These are phyloP conservation scores for Trichoderma erinaceum DNA, from an alignment of 495 filamentous ascomycete genomes.

Conservation along the genomic window DNA sequence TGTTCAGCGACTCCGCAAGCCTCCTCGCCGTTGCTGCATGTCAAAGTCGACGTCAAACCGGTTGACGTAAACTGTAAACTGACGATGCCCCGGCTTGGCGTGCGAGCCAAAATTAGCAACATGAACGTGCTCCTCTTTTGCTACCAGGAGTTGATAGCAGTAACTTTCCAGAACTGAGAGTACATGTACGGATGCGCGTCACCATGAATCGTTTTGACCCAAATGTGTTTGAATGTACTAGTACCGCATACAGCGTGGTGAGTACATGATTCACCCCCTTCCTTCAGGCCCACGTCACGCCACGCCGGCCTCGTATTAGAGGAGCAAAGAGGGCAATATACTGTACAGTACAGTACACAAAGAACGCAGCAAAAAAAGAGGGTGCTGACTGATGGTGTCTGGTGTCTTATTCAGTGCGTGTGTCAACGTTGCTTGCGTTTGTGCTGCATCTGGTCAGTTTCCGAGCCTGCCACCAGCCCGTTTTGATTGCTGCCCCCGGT, in stretches of 20 bases:
- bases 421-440: constrained; percentile 14
- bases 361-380: neutral
- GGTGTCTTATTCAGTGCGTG: neutral
- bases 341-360: too few relatives aligned
- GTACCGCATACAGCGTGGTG: too few relatives aligned
- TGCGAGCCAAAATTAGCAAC: too few relatives aligned
- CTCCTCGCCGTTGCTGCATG: neutral
- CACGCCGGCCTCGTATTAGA: constrained; percentile 10
- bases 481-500: neutral
- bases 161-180: too few relatives aligned
- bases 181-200: neutral
- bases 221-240: neutral
- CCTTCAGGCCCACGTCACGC: constrained; percentile 3
- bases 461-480: constrained; percentile 2
- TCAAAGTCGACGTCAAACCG: neutral
- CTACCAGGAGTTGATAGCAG: too few relatives aligned
- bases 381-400: neutral
- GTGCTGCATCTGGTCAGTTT: neutral
- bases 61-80: too few relatives aligned
- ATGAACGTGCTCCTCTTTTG: too few relatives aligned
- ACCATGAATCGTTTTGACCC: neutral
- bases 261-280: neutral
- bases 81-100: too few relatives aligned
- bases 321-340: neutral
- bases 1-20: neutral